Evolutionary conservation across 345 rosid species (phyloP).

Genomic region (Rubroshorea leprosula): DNA sequence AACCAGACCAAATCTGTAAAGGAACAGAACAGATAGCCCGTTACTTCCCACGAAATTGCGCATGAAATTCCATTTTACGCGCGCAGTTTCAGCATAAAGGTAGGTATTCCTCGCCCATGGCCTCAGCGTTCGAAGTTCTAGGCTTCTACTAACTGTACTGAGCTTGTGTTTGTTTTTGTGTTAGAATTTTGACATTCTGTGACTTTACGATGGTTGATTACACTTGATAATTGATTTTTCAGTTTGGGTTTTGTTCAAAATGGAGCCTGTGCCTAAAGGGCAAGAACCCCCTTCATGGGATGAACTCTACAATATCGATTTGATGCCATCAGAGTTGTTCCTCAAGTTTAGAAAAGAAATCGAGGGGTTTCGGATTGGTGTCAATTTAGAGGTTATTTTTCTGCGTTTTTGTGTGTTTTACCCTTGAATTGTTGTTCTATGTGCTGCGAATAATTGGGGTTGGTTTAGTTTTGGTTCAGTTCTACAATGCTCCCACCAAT

Average conservation of each 20-base stretch:
- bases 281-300: slow-evolving; percentile 80
- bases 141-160: not conserved
- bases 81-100: slow-evolving; percentile 2
- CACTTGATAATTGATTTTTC: not conserved
- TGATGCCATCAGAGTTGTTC: slow-evolving; percentile 79
- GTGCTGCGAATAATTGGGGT: slow-evolving; percentile 13
- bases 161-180: not conserved
- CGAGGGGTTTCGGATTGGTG: slow-evolving; percentile 79
- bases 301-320: slow-evolving; percentile 63
- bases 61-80: not conserved
- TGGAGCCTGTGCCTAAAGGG: slow-evolving; percentile 40
- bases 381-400: slow-evolving; percentile 67
- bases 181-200: not conserved
- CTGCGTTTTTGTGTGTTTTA: not conserved
- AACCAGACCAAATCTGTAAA: no score
- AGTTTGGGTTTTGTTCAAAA: slow-evolving; percentile 12
- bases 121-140: not conserved
- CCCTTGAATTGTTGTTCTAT: not conserved
- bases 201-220: not conserved
- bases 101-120: not conserved
- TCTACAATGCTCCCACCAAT: slow-evolving; percentile 75
- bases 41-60: no score
- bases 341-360: slow-evolving; percentile 83
- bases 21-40: not conserved
- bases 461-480: slow-evolving; percentile 35